Evolutionary conservation across 768 basidiomycete genomes (phyloP).

Genomic region (Kwoniella newhampshirensis): DNA sequence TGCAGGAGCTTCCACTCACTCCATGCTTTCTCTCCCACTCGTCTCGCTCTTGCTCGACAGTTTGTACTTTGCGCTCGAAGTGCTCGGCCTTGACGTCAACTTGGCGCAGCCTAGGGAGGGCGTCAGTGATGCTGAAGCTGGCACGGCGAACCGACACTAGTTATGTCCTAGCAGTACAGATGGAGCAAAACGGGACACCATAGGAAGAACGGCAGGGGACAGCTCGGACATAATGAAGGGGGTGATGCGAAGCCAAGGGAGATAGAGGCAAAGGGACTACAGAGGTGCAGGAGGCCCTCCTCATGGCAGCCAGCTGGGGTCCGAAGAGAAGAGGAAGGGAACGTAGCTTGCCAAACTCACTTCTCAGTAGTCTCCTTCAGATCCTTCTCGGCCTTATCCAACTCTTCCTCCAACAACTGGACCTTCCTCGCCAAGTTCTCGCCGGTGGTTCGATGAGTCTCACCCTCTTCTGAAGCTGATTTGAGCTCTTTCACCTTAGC

Average conservation of each 20-base stretch:
- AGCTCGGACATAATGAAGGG: no score
- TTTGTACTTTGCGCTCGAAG: constrained; percentile 85
- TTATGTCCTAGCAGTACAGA: no score
- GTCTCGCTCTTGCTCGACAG: constrained; percentile 87
- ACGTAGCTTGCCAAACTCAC: constrained; percentile 60
- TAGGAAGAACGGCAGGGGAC: no score
- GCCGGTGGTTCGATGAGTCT: constrained; percentile 66
- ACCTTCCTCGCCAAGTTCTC: constrained; percentile 80
- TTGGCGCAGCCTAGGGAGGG: constrained; percentile 70
- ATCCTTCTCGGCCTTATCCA: constrained; percentile 93
- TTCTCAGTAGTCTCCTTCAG: constrained; percentile 94
- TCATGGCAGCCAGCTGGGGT: no score
- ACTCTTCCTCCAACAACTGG: constrained; percentile 87
- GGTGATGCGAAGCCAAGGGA: no score
- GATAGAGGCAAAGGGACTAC: no score
- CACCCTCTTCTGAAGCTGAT: constrained; percentile 65
- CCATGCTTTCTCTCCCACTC: constrained; percentile 92
- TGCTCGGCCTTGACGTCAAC: constrained; percentile 99
- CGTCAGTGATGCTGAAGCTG: no score
- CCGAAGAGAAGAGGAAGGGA: no score
- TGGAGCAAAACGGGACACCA: no score
- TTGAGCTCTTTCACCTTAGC: constrained; percentile 66
- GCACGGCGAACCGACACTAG: no score
- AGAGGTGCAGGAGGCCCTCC: no score
- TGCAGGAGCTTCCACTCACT: constrained; percentile 57